These are phyloP conservation scores for Gracilaria domingensis DNA, from an alignment of 23 red algal genomes.

Conservation along the genomic window DNA sequence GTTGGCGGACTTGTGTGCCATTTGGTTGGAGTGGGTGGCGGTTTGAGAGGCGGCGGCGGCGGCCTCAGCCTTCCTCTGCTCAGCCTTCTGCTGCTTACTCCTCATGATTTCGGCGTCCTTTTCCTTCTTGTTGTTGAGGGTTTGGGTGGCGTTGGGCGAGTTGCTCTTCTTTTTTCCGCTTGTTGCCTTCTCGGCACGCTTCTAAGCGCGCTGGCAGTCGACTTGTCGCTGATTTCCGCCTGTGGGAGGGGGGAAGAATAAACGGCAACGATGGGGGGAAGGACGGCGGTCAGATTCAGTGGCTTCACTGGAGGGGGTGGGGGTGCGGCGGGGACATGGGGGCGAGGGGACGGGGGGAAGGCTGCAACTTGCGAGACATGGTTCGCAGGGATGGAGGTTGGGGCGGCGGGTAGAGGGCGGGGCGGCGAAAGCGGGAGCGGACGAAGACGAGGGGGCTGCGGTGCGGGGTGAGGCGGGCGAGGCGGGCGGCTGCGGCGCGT, in stretches of 20 bases:
- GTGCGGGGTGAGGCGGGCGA: too few relatives aligned
- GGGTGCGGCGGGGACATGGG: too few relatives aligned
- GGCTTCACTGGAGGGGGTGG: too few relatives aligned
- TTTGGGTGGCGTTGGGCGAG: conserved; percentile 21
- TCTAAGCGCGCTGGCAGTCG: conserved; percentile 59
- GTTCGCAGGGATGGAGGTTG: background rate
- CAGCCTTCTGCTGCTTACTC: conserved; percentile 46
- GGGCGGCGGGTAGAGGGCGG: too few relatives aligned
- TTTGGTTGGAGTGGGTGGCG: background rate
- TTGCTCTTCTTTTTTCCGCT: conserved; percentile 50
- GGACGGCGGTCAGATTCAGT: background rate
- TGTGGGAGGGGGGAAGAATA: background rate
- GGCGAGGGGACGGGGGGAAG: too few relatives aligned
- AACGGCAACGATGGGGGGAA: background rate
- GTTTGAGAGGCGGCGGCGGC: conserved; percentile 1
- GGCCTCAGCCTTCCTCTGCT: conserved; percentile 46
- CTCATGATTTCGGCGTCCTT: conserved; percentile 72
- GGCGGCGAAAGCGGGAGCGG: background rate
- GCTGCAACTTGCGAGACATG: conserved; percentile 13
- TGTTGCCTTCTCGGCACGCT: conserved; percentile 43
- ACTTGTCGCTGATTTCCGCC: conserved; percentile 71
- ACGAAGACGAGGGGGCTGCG: too few relatives aligned
- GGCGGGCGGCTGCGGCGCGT: background rate
- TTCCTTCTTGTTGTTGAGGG: conserved; percentile 69
- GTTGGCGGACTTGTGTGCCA: too few relatives aligned